These are phyloP conservation scores for Ligustrum vulgare DNA, from an alignment of 257 asterid genomes.

Conservation along the genomic window DNA sequence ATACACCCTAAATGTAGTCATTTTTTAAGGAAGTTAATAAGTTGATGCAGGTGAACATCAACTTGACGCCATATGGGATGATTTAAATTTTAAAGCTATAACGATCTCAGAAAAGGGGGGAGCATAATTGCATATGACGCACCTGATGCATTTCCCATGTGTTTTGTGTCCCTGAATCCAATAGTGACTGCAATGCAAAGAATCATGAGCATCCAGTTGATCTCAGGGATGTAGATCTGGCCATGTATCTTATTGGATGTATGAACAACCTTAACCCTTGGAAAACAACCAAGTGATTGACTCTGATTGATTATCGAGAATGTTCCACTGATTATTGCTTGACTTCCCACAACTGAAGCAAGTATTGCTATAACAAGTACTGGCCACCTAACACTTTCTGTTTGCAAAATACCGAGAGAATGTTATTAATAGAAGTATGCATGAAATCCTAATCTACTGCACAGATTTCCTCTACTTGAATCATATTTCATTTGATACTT, in stretches of 20 bases:
- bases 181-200: constrained; percentile 95
- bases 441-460: background rate
- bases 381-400: constrained; percentile 89
- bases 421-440: background rate
- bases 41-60: background rate
- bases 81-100: background rate
- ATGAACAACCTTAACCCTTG: constrained; percentile 92
- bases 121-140: background rate
- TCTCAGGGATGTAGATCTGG: constrained; percentile 95
- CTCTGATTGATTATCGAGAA: constrained; percentile 96
- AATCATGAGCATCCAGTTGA: constrained; percentile 95
- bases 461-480: background rate
- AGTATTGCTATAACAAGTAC: constrained; percentile 84
- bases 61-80: background rate
- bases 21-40: background rate
- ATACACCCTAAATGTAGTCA: background rate
- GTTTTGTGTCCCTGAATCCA: constrained; percentile 93
- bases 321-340: constrained; percentile 97
- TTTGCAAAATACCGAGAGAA: constrained; percentile 1
- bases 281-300: constrained; percentile 96
- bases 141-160: constrained; percentile 98
- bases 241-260: constrained; percentile 86
- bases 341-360: constrained; percentile 97
- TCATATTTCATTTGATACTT: background rate
- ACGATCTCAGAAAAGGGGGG: background rate